phyloP scores from a whole-genome alignment of 805 yeast genomes.

The Kazachstania taianensis region DNA sequence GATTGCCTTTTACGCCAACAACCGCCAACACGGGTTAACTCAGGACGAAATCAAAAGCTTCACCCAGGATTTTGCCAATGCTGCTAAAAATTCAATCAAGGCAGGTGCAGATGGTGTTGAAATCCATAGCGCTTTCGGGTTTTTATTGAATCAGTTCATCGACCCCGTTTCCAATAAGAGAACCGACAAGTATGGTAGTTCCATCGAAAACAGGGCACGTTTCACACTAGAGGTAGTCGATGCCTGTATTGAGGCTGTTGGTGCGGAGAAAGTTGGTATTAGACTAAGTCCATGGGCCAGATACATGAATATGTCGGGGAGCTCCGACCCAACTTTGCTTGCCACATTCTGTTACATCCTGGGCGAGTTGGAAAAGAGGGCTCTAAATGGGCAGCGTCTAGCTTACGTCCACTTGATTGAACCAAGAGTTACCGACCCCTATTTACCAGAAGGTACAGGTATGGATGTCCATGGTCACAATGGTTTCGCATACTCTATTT shows the following conservation, averaged over 20 bases:
- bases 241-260: slow-evolving; percentile 38
- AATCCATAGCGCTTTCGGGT: slow-evolving; percentile 62
- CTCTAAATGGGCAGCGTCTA: slow-evolving; percentile 29
- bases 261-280: slow-evolving; percentile 38
- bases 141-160: slow-evolving; percentile 45
- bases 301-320: slow-evolving; percentile 32
- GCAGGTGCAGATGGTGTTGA: slow-evolving; percentile 49
- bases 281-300: slow-evolving; percentile 38
- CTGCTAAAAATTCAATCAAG: slow-evolving; percentile 32
- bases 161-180: slow-evolving; percentile 35
- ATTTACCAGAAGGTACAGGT: slow-evolving; percentile 16
- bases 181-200: slow-evolving; percentile 46
- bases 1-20: slow-evolving; percentile 26
- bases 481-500: slow-evolving; percentile 30
- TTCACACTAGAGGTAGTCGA: slow-evolving; percentile 40
- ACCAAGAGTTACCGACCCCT: slow-evolving; percentile 12
- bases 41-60: slow-evolving; percentile 31
- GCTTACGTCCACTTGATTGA: slow-evolving; percentile 38
- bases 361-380: slow-evolving; percentile 32
- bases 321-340: slow-evolving; percentile 25
- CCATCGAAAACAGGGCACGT: slow-evolving; percentile 38
- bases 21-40: slow-evolving; percentile 23
- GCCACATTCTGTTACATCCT: slow-evolving; percentile 34
- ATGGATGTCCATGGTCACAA: slow-evolving; percentile 23
- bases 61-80: slow-evolving; percentile 32